Conservation (phyloP, 2,329 filamentous ascomycete genomes). For the Ascochyta lentis region DNA sequence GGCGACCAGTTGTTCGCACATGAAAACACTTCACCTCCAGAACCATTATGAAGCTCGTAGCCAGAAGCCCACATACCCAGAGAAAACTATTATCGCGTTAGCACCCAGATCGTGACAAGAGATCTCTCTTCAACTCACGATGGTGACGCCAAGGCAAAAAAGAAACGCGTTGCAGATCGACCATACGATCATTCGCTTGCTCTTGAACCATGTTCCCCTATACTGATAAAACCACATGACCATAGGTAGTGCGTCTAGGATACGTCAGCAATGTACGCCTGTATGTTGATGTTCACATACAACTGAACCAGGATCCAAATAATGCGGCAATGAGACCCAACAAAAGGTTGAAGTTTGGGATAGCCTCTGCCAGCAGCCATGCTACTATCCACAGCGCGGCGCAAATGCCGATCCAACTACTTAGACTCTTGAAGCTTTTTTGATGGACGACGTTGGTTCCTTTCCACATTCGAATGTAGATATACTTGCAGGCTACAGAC, state of each 20-base stretch:
- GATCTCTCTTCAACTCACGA: conserved; percentile 28
- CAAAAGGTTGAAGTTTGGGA: conserved; percentile 72
- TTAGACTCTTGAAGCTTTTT: conserved; percentile 31
- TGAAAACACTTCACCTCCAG: conserved; percentile 37
- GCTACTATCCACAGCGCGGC: conserved; percentile 64
- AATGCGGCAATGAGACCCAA: conserved; percentile 67
- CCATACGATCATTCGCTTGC: conserved; percentile 52
- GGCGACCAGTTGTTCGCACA: conserved; percentile 42
- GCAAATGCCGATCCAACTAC: conserved; percentile 66
- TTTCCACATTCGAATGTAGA: conserved; percentile 69
- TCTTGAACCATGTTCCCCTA: conserved; percentile 48
- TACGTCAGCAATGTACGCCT: not conserved
- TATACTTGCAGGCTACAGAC: conserved; percentile 69
- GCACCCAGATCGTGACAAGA: not conserved
- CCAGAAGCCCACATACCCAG: conserved; percentile 42
- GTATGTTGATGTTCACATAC: conserved; percentile 37
- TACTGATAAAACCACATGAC: conserved; percentile 59
- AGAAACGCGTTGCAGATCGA: conserved; percentile 54
- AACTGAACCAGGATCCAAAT: conserved; percentile 73
- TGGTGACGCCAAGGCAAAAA: conserved; percentile 44
- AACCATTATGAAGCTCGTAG: conserved; percentile 27
- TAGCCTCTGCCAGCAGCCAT: conserved; percentile 72
- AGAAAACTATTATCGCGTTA: conserved; percentile 26
- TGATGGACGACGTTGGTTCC: conserved; percentile 56
- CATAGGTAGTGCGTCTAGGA: conserved; percentile 50